These are phyloP conservation scores for Raphanus raphanistrum DNA, from an alignment of 345 rosid species.

Conservation along the genomic window DNA sequence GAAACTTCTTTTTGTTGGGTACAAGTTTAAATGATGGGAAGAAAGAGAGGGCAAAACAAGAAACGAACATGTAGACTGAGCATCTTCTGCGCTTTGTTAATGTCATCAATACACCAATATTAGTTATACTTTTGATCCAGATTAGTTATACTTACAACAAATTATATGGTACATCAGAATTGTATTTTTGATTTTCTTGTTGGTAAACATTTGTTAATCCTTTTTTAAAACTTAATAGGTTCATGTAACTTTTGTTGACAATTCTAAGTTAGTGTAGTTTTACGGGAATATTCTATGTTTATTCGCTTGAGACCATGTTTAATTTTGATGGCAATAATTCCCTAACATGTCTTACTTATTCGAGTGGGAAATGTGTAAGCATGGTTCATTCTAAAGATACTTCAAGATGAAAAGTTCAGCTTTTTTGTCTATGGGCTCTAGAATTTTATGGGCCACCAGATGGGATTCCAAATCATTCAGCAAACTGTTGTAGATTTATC, in stretches of 20 bases:
- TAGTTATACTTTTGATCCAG: too few relatives aligned
- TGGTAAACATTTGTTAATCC: neutral
- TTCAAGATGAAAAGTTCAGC: too few relatives aligned
- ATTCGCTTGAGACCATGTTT: neutral
- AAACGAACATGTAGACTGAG: too few relatives aligned
- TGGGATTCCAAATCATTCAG: neutral
- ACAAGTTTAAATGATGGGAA: too few relatives aligned
- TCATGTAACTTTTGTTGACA: too few relatives aligned
- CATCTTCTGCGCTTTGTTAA: too few relatives aligned
- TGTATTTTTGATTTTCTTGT: neutral
- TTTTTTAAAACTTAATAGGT: neutral
- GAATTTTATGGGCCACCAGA: neutral
- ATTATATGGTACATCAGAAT: neutral
- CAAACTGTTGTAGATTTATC: neutral
- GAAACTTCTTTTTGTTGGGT: too few relatives aligned
- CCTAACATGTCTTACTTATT: too few relatives aligned
- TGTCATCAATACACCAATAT: too few relatives aligned
- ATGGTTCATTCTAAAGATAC: too few relatives aligned
- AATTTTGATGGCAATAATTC: neutral
- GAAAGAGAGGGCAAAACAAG: too few relatives aligned
- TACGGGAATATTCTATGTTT: neutral
- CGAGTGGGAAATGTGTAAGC: neutral
- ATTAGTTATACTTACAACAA: neutral
- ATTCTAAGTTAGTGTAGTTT: neutral
- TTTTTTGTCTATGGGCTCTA: neutral